phyloP scores from a whole-genome alignment of 805 yeast species.

The Pichia nanzhaoensis region DNA sequence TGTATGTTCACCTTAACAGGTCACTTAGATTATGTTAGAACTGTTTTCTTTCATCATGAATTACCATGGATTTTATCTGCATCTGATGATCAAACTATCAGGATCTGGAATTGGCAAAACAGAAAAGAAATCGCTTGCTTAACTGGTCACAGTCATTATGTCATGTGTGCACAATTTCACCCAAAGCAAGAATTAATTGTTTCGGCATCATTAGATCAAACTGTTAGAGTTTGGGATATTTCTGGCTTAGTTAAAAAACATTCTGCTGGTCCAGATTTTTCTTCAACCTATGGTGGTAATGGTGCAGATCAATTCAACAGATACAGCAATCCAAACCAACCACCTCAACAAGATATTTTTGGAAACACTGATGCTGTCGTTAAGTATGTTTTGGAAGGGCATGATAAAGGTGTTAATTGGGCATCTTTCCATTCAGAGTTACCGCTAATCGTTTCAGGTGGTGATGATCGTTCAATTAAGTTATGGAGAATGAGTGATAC shows the following conservation, averaged over 20 bases:
- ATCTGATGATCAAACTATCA: constrained; percentile 96
- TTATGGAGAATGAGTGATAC: constrained; percentile 97
- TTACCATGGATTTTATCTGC: constrained; percentile 96
- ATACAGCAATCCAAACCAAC: constrained; percentile 45
- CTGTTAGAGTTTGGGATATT: constrained; percentile 99
- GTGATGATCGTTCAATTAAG: constrained; percentile 92
- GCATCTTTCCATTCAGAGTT: constrained; percentile 96
- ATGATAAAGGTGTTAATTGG: constrained; percentile 98
- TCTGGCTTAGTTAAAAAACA: constrained; percentile 91
- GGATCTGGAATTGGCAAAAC: constrained; percentile 99
- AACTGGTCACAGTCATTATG: constrained; percentile 98
- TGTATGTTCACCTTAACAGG: constrained; percentile 89
- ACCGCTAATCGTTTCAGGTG: constrained; percentile 91
- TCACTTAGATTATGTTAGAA: constrained; percentile 91
- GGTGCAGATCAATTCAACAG: constrained; percentile 37
- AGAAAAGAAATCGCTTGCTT: constrained; percentile 94
- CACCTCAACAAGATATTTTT: constrained; percentile 86
- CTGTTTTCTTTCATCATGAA: constrained; percentile 90
- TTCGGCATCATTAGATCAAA: constrained; percentile 93
- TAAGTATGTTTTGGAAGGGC: constrained; percentile 94
- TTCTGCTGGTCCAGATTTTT: constrained; percentile 53
- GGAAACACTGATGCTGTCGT: constrained; percentile 93
- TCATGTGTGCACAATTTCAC: constrained; percentile 97
- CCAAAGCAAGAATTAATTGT: constrained; percentile 92
- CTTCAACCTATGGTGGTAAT: constrained; percentile 18